Conservation (phyloP, 169 alveolate species). For the Plasmodium cynomolgi region DNA sequence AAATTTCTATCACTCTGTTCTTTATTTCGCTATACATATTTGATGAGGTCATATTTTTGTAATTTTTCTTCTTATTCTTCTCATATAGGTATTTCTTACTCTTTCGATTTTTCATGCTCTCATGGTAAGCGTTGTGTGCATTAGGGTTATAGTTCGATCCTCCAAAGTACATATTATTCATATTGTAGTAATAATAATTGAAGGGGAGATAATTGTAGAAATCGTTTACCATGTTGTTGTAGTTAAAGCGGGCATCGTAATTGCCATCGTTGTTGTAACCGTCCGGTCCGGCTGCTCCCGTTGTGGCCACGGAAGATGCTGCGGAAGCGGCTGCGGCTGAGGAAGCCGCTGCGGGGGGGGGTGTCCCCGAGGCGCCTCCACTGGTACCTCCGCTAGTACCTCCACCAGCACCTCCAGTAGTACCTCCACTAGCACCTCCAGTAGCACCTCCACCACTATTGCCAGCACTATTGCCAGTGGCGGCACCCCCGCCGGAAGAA, state of each 20-base stretch:
- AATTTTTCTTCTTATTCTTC: constrained; percentile 53
- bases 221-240: constrained; percentile 35
- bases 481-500: constrained; percentile 7
- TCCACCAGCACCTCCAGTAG: neutral
- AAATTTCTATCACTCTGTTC: constrained; percentile 58
- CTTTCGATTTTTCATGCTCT: constrained; percentile 30
- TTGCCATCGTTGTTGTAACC: constrained; percentile 3
- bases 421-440: too few species aligned
- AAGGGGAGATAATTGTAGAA: constrained; percentile 58
- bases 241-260: constrained; percentile 40
- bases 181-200: constrained; percentile 62
- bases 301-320: neutral
- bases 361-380: neutral
- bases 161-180: constrained; percentile 32
- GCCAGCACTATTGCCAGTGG: neutral
- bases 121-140: constrained; percentile 7
- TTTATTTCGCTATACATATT: constrained; percentile 59
- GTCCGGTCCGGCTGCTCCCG: neutral
- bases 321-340: neutral
- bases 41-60: constrained; percentile 34
- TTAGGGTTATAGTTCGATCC: neutral
- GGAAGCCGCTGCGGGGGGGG: neutral
- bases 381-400: neutral
- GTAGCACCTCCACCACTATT: neutral
- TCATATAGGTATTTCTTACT: constrained; percentile 45